phyloP scores from a whole-genome alignment of 139 green algal genomes.

The Choricystis sp. region DNA sequence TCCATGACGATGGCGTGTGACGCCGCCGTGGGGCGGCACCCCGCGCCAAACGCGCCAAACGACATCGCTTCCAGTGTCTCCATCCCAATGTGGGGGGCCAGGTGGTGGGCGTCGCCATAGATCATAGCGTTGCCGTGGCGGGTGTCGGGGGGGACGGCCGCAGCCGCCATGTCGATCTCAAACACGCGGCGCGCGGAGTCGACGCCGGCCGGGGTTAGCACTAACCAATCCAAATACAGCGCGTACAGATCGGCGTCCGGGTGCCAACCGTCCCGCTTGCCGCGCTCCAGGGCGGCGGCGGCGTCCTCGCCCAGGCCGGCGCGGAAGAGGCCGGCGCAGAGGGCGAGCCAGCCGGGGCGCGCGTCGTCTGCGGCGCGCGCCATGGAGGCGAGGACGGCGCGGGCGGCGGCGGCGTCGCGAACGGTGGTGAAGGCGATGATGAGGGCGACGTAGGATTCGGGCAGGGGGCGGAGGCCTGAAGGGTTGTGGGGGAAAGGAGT shows the following conservation, averaged over 20 bases:
- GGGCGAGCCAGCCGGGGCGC: conserved; percentile 4
- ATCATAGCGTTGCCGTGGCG: not conserved
- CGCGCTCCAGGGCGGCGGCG: not conserved
- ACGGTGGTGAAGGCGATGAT: conserved; percentile 6
- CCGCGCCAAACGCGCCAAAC: not conserved
- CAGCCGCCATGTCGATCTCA: not conserved
- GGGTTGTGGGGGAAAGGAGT: conserved; percentile 2
- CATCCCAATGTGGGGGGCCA: not conserved
- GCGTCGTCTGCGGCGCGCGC: not conserved
- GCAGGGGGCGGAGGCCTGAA: conserved; percentile 8
- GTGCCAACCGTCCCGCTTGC: not conserved
- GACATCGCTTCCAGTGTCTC: not conserved
- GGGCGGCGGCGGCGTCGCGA: conserved; percentile 2
- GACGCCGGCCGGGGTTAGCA: not conserved
- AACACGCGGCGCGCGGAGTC: not conserved
- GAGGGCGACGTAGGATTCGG: conserved; percentile 14
- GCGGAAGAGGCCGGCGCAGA: not conserved
- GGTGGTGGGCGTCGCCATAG: not conserved
- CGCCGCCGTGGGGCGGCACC: not conserved
- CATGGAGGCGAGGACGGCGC: conserved; percentile 10
- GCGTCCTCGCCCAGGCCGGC: not conserved
- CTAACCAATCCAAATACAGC: not conserved
- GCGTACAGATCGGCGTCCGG: not conserved
- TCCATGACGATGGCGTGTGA: not conserved
- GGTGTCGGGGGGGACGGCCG: not conserved